These are phyloP conservation scores for Xylaria sp. DNA, from an alignment of 2,329 filamentous ascomycete genomes.

Conservation along the genomic window DNA sequence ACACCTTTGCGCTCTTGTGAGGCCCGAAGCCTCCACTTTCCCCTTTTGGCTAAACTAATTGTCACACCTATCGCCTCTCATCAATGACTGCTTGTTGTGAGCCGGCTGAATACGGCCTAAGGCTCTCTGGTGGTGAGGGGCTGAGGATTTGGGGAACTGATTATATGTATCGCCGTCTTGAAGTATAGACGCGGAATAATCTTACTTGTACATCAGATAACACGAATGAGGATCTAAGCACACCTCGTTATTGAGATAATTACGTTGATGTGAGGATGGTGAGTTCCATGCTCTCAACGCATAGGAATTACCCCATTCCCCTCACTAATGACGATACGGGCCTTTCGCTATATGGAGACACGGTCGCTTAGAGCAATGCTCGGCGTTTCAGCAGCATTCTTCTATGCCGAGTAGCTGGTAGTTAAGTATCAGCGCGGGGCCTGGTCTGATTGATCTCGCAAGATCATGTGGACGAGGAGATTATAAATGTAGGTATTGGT, in stretches of 20 bases:
- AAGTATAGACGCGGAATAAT: neutral
- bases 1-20: neutral
- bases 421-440: too few species aligned
- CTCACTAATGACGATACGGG: too few species aligned
- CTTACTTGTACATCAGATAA: neutral
- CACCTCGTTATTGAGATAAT: neutral
- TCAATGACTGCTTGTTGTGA: neutral
- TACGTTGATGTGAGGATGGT: too few species aligned
- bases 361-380: too few species aligned
- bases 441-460: too few species aligned
- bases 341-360: too few species aligned
- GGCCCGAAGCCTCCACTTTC: constrained; percentile 35
- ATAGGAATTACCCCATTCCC: too few species aligned
- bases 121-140: neutral
- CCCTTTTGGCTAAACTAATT: constrained; percentile 35
- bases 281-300: too few species aligned
- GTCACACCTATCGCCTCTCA: neutral
- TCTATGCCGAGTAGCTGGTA: too few species aligned
- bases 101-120: constrained; percentile 8
- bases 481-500: too few species aligned
- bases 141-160: neutral
- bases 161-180: neutral
- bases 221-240: neutral
- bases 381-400: too few species aligned
- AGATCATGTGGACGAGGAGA: too few species aligned